Evolutionary conservation across 83 land plant species (phyloP), one percentile per base, ranked within the genome.

Genomic region (Picea mariana): DNA sequence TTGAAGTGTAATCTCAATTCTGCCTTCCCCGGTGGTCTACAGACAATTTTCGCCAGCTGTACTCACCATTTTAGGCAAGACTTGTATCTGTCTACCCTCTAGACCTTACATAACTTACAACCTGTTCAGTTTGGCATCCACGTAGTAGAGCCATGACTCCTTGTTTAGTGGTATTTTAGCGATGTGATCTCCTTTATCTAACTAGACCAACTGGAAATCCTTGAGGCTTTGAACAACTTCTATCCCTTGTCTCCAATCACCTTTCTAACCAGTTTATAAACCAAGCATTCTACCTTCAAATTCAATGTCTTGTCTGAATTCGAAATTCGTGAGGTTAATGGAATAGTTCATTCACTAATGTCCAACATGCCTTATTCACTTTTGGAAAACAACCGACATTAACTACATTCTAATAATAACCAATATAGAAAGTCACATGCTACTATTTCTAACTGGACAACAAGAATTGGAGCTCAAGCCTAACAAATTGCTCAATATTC

Each of bases 61-160:
- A 90, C 80, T 40, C 79, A 31, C 99, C 99, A 66, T 95, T 87
- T 65, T 95, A 88, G 11, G 82, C 81, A 42, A 97, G 87, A 40
- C 99, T 98, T n/a, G 75, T 73, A 81, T 97, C 99, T 4, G 98
- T 91, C 66, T 95, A 83, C 20, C 85, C 95, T n/a, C 99, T 96
- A 20, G 82, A 88, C 58, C 98, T 84, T 9, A 92, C 84, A 58
- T 97, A 97, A 20, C 95, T 75, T 9, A 89, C 89, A 83, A 97
- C 26, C 96, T 87, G 58, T 81, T 82, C 13, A 97, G 84, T 86
- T 89, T 38, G 71, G 67, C 99, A 95, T 16, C 96, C 94, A 40
- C 64, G 88, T 72, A 97, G 65, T 24, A 97, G 77, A 34, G 89
- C 78, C n/a, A n/a, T n/a, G n/a, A n/a, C n/a, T n/a, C n/a, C n/a